Evolutionary conservation across 768 basidiomycete genomes (phyloP).

Genomic region (Pleurotus djamor): DNA sequence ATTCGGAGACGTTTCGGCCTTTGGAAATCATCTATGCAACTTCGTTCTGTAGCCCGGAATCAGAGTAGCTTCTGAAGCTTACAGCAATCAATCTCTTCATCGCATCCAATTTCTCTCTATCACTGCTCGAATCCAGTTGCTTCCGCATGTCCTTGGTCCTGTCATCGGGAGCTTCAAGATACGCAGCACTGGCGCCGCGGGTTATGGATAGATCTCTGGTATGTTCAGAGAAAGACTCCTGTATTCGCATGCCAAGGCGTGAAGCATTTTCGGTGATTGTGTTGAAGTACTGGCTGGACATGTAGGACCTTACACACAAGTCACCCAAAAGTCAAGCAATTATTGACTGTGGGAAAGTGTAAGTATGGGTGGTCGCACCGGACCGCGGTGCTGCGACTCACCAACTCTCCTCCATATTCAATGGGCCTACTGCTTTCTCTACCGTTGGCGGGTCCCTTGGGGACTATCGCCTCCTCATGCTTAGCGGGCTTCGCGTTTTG

Average conservation of each 20-base stretch:
- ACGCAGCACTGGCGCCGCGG: slow-evolving; percentile 52
- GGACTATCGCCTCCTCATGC: slow-evolving; percentile 79
- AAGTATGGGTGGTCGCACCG: no score
- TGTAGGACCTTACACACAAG: no score
- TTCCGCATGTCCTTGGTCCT: slow-evolving; percentile 79
- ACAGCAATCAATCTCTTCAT: slow-evolving; percentile 96
- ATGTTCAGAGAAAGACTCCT: slow-evolving; percentile 80
- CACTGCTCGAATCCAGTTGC: slow-evolving; percentile 86
- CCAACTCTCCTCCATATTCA: background rate
- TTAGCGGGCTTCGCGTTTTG: slow-evolving; percentile 82
- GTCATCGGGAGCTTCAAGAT: slow-evolving; percentile 75
- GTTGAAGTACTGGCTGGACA: slow-evolving; percentile 47
- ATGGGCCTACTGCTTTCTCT: slow-evolving; percentile 80
- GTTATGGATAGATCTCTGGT: slow-evolving; percentile 69
- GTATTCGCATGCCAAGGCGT: slow-evolving; percentile 77
- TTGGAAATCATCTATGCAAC: slow-evolving; percentile 83
- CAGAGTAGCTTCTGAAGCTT: slow-evolving; percentile 19
- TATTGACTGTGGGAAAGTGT: no score
- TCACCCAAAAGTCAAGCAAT: no score
- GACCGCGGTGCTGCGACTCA: background rate
- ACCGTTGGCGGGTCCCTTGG: slow-evolving; percentile 65
- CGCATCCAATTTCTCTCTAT: slow-evolving; percentile 90
- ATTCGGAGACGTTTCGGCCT: slow-evolving; percentile 85
- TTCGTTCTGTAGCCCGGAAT: background rate
- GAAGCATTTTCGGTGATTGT: slow-evolving; percentile 80